Evolutionary conservation across 192 early-diverging fungal genomes (phyloP), one percentile per base, ranked within the genome.

Genomic region (Entomortierella chlamydospora): DNA sequence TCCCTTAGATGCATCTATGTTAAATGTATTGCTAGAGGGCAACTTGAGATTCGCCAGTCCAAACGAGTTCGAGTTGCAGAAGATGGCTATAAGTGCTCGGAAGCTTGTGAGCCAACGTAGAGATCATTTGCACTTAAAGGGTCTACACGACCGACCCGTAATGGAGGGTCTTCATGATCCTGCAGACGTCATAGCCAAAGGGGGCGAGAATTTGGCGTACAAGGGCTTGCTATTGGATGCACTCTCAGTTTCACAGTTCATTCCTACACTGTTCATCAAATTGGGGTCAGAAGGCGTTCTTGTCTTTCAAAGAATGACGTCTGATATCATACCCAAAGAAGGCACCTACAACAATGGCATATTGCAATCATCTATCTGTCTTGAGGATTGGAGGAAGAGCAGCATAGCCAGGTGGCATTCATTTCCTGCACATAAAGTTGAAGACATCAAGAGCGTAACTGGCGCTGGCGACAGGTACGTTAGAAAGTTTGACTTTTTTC

Each of bases 391-490:
- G 9, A 26, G 18, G 22, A 17, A 29, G n/a, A 62, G 45, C 22
- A 45, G 12, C 26, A 11, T 45, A 20, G 1, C 72, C 26, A 61
- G 61, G 2, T 74, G 70, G 68, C 50, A 62, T n/a, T 76, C 80
- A 57, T 85, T 81, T 60, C 43, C 81, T 30, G 64, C 81, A 20
- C 63, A 80, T 29, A 42, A 54, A 12, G 51, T 86, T 31, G 30
- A 55, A 8, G 23, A 61, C 9, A 45, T 60, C 25, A 58, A 83
- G 13, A 92, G 87, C 73, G 92, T 93, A 2, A 93, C 90, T n/a
- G 93, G 93, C 10, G 92, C 93, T 4, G 93, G 93, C 8, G 93
- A 94, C 67, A 92, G 89, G 87, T 87, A 86, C 39, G 10, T 51
- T 20, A 58, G 20, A 6, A 37, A 47, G 4, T 47, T 17, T 20